Evolutionary conservation across 805 yeast species (phyloP).

Genomic region (Saccharomyces mikatae): DNA sequence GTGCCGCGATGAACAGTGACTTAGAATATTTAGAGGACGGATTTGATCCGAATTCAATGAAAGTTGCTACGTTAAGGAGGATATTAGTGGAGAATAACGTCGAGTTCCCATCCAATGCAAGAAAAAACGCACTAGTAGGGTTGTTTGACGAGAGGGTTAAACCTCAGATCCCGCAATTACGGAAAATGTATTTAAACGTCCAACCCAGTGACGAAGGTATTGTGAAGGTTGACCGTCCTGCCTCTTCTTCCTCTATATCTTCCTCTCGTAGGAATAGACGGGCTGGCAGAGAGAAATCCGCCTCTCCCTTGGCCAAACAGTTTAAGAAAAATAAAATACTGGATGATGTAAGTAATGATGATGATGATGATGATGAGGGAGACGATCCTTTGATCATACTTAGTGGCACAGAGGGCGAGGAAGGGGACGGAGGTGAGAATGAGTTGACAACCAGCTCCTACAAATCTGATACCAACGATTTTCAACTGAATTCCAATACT

Average conservation of each 20-base stretch:
- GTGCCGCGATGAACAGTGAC: constrained; percentile 3
- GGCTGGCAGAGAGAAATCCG: not conserved
- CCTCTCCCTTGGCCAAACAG: not conserved
- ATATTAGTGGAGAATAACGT: constrained; percentile 57
- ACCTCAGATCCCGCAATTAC: constrained; percentile 39
- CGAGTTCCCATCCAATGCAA: constrained; percentile 52
- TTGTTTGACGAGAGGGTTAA: constrained; percentile 48
- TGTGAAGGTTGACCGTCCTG: constrained; percentile 28
- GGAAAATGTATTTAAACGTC: constrained; percentile 27
- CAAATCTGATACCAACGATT: constrained; percentile 7
- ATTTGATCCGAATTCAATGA: constrained; percentile 61
- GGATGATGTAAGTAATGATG: constrained; percentile 6
- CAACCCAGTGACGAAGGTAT: constrained; percentile 33
- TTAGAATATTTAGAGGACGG: constrained; percentile 30
- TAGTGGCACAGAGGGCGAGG: constrained; percentile 1
- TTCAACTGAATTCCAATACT: constrained; percentile 1
- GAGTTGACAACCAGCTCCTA: not conserved
- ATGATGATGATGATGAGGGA: constrained; percentile 5
- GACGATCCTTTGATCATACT: constrained; percentile 1
- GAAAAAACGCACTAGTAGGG: constrained; percentile 57
- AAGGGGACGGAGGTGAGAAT: constrained; percentile 12
- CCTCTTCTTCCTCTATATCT: not conserved
- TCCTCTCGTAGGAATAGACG: constrained; percentile 1
- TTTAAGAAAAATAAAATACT: constrained; percentile 4
- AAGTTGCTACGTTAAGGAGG: constrained; percentile 62